phyloP scores from a whole-genome alignment of 78 protist genomes.

The slime mould (Dictyostelium discoideum) region DNA sequence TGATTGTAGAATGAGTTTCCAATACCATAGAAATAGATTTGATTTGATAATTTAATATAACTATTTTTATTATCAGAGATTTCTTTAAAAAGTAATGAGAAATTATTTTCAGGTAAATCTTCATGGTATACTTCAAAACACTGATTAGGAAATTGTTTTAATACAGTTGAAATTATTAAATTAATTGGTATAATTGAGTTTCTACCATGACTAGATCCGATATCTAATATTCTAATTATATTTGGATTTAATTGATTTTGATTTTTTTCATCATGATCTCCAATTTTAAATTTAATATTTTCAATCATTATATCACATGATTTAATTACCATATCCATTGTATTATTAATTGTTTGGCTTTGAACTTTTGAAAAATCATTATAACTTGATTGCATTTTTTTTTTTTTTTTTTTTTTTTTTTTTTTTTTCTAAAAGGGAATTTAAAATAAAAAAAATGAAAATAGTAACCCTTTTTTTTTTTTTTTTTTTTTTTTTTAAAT shows the following conservation, averaged over 20 bases:
- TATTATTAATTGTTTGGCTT: neutral
- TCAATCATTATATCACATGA: neutral
- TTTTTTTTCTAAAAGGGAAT: neutral
- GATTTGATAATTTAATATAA: neutral
- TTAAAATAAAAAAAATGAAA: too few species aligned
- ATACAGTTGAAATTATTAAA: neutral
- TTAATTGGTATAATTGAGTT: neutral
- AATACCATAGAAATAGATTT: conserved; percentile 19
- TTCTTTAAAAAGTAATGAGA: neutral
- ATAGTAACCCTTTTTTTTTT: too few species aligned
- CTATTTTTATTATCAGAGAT: neutral
- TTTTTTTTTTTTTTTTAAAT: neutral
- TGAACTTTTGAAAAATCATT: neutral
- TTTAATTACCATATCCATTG: neutral
- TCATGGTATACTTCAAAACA: conserved; percentile 5
- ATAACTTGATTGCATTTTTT: neutral
- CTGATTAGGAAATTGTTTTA: neutral
- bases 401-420: too few species aligned
- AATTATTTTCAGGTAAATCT: conserved; percentile 16
- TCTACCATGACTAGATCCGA: conserved; percentile 6
- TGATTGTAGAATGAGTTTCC: conserved; percentile 17
- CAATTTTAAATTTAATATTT: neutral
- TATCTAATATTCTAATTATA: conserved; percentile 7
- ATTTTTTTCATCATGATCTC: neutral
- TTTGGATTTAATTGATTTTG: neutral